Evolutionary conservation across 1,284 basidiomycete genomes (phyloP).

Genomic region (Stereum hirsutum): DNA sequence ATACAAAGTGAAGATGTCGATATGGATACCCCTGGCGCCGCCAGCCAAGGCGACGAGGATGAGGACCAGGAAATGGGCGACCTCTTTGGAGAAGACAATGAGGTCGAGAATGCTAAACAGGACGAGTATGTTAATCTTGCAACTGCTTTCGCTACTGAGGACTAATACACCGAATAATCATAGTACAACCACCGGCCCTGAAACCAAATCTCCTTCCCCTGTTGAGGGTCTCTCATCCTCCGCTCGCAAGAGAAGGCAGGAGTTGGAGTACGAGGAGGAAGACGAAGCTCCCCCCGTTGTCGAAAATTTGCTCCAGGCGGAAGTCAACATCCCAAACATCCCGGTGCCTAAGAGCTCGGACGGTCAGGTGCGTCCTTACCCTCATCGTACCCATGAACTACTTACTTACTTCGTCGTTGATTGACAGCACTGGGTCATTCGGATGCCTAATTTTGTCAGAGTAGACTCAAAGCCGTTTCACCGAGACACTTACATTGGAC

Average conservation of each 20-base stretch:
- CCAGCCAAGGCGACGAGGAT: constrained; percentile 11
- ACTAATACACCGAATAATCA: constrained; percentile 4
- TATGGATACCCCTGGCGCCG: constrained; percentile 24
- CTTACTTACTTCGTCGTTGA: background rate
- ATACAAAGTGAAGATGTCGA: constrained; percentile 28
- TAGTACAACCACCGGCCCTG: constrained; percentile 12
- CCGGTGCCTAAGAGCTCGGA: constrained; percentile 66
- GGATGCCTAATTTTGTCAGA: constrained; percentile 78
- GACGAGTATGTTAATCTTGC: constrained; percentile 14
- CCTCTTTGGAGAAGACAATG: constrained; percentile 69
- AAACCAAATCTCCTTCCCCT: constrained; percentile 28
- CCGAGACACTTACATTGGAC: constrained; percentile 70
- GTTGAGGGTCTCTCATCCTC: constrained; percentile 56
- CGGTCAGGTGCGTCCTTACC: constrained; percentile 43
- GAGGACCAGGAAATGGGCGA: constrained; percentile 65
- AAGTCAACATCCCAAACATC: constrained; percentile 70
- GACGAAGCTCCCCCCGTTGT: constrained; percentile 51
- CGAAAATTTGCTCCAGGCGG: constrained; percentile 53
- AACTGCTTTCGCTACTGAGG: background rate
- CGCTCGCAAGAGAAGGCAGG: constrained; percentile 58
- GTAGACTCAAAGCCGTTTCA: constrained; percentile 80
- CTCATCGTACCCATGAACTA: constrained; percentile 1
- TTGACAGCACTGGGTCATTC: constrained; percentile 69
- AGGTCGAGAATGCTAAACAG: constrained; percentile 40
- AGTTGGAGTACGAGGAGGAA: constrained; percentile 77